Evolutionary conservation across 352 stramenopile species (phyloP).

Genomic region (Pythium chondricola): DNA sequence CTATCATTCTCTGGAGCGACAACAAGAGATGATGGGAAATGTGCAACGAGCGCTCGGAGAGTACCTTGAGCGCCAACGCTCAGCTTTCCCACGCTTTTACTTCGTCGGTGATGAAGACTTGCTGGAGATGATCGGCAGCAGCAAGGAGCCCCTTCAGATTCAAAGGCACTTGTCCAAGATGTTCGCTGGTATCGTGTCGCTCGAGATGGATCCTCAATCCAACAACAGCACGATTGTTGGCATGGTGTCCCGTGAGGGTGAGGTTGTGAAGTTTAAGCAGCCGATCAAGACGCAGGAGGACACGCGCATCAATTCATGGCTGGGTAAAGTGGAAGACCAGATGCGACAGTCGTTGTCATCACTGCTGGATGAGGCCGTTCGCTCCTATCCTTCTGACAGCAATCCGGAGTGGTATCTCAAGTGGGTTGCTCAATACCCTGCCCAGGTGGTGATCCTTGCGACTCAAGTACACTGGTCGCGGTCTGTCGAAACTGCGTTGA

Average conservation of each 20-base stretch:
- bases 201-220: slow-evolving; percentile 69
- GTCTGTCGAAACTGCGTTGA: slow-evolving; percentile 90
- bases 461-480: slow-evolving; percentile 97
- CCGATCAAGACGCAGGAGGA: slow-evolving; percentile 90
- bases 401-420: slow-evolving; percentile 88
- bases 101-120: slow-evolving; percentile 99
- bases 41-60: slow-evolving; percentile 99
- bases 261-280: slow-evolving; percentile 93
- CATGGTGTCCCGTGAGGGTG: slow-evolving; percentile 99
- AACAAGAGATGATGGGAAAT: slow-evolving; percentile 97
- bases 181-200: slow-evolving; percentile 96
- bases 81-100: slow-evolving; percentile 98
- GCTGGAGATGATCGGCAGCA: slow-evolving; percentile 99
- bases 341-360: slow-evolving; percentile 97
- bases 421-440: slow-evolving; percentile 97
- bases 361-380: slow-evolving; percentile 92
- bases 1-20: slow-evolving; percentile 89
- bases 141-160: slow-evolving; percentile 97
- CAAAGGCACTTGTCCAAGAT: slow-evolving; percentile 98
- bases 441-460: slow-evolving; percentile 98
- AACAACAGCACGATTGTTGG: slow-evolving; percentile 68
- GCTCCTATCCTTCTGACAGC: slow-evolving; percentile 64
- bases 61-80: slow-evolving; percentile 98
- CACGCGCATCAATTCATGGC: slow-evolving; percentile 93
- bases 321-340: slow-evolving; percentile 94